Base-by-base conservation (phyloP, 169 alveolate genomes). In the Cryptosporidium viatorum region DNA sequence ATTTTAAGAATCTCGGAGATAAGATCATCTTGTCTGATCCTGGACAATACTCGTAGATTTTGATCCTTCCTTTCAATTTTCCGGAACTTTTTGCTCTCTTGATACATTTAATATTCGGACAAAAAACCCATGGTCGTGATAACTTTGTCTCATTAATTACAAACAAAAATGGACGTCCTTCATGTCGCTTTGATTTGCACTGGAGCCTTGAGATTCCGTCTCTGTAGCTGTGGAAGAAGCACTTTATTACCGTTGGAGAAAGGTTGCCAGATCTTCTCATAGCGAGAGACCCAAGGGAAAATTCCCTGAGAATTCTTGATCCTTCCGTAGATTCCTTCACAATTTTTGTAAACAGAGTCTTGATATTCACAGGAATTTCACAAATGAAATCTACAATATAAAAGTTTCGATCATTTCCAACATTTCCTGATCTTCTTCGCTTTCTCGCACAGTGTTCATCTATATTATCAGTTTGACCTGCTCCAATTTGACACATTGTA, bases 121-220 rank as follows among this genome's bases (percentile, higher is more conserved):
- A 80, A 29, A 80, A 80, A 16, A 80, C 89, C 89, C 89, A 80
- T 35, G 89, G 89, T 7, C 89, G 69, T 41, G 89, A 80, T 14
- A 80, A 23, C 70, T 80, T 80, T 29, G 89, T 80, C 55, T 80
- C 89, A 65, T 80, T 80, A 18, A 80, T 80, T 80, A 80, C 75
- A 62, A 80, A 80, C 26, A 80, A 26, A 43, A 80, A 80, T 3
- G 73, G 89, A 9, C 89, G 55, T 10, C 89, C 89, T 23, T 80
- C 89, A 39, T 80, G 68, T 16, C 89, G 73, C 33, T 65, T 80
- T 10, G 89, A 43, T 33, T 80, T 80, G 26, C 80, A 80, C 26
- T 80, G 89, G 26, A 80, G 70, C 52, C 89, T 80, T 26, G 89
- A 80, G 21, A 62, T 80, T 8, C 89, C 89, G n/a, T 80, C 89